These are phyloP conservation scores for Emericellopsis atlantica DNA, from an alignment of 2,329 filamentous ascomycete species.

Conservation along the genomic window DNA sequence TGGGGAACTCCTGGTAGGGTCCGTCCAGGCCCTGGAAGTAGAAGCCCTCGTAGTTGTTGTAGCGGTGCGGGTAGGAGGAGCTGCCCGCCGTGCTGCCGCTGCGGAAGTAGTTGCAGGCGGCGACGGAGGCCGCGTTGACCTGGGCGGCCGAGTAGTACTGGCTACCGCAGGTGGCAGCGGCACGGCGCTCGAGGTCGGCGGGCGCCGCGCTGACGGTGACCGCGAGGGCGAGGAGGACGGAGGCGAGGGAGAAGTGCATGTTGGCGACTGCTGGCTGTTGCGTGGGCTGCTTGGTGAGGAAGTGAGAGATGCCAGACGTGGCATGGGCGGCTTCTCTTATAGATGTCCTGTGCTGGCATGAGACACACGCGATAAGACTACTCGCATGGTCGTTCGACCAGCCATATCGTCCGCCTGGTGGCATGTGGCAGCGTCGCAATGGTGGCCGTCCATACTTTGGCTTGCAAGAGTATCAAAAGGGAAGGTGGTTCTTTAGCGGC, in stretches of 20 bases:
- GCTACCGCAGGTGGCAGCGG: slow-evolving; percentile 16
- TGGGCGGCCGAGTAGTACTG: slow-evolving; percentile 13
- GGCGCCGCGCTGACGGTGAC: slow-evolving; percentile 14
- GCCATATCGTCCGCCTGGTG: too few relatives aligned
- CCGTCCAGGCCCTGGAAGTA: slow-evolving; percentile 15
- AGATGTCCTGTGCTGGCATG: too few relatives aligned
- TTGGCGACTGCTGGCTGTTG: slow-evolving; percentile 1
- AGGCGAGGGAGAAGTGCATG: slow-evolving; percentile 13
- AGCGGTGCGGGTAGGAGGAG: slow-evolving; percentile 23
- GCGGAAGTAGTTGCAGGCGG: slow-evolving; percentile 6
- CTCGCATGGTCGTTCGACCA: too few relatives aligned
- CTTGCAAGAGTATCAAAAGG: too few relatives aligned
- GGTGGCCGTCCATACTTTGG: too few relatives aligned
- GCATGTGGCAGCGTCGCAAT: too few relatives aligned
- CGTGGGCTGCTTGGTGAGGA: background rate
- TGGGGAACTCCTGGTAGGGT: slow-evolving; percentile 26
- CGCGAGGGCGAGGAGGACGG: slow-evolving; percentile 13
- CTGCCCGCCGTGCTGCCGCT: slow-evolving; percentile 11
- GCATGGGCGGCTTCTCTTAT: too few relatives aligned
- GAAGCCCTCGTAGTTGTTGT: slow-evolving; percentile 25
- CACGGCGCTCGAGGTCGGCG: slow-evolving; percentile 8
- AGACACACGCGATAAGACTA: too few relatives aligned
- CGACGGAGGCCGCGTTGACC: slow-evolving; percentile 13
- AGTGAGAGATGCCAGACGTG: too few relatives aligned
- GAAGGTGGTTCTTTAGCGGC: too few relatives aligned